Conservation (phyloP, 805 yeast genomes). For the Ogataea zsoltii region DNA sequence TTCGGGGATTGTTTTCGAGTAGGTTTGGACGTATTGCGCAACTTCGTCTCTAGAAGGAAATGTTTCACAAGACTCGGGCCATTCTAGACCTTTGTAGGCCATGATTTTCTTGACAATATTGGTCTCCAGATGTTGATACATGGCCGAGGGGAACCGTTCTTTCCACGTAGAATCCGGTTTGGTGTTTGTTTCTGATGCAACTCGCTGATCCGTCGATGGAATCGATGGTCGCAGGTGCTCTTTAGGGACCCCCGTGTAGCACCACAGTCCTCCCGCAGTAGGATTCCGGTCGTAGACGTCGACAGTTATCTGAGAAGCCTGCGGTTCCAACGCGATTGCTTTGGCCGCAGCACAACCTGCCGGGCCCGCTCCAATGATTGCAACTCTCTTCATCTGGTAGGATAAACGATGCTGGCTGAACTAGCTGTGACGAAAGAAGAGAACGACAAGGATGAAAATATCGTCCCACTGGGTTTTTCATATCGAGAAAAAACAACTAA, state of each 20-base stretch:
- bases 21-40: slow-evolving; percentile 56
- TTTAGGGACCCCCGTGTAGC: slow-evolving; percentile 31
- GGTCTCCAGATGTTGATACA: slow-evolving; percentile 37
- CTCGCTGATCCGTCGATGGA: slow-evolving; percentile 24
- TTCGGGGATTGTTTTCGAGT: slow-evolving; percentile 44
- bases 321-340: slow-evolving; percentile 35
- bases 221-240: slow-evolving; percentile 24
- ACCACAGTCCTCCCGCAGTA: slow-evolving; percentile 37
- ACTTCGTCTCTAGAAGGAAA: slow-evolving; percentile 68
- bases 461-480: background rate
- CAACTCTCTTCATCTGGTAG: slow-evolving; percentile 25
- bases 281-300: slow-evolving; percentile 35
- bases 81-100: slow-evolving; percentile 32
- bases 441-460: background rate
- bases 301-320: slow-evolving; percentile 23
- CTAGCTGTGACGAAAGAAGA: background rate
- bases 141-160: slow-evolving; percentile 32
- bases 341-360: slow-evolving; percentile 36
- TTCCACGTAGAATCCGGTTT: slow-evolving; percentile 10
- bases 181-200: slow-evolving; percentile 18
- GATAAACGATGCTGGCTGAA: background rate
- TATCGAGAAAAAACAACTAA: background rate
- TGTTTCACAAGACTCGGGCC: slow-evolving; percentile 40
- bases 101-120: slow-evolving; percentile 34
- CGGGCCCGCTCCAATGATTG: slow-evolving; percentile 39